A percentile compares a stretch with the other conserved stretches of the same genome.
Conservation (phyloP, 768 basidiomycete species). For the Hypsizygus marmoreus region DNA sequence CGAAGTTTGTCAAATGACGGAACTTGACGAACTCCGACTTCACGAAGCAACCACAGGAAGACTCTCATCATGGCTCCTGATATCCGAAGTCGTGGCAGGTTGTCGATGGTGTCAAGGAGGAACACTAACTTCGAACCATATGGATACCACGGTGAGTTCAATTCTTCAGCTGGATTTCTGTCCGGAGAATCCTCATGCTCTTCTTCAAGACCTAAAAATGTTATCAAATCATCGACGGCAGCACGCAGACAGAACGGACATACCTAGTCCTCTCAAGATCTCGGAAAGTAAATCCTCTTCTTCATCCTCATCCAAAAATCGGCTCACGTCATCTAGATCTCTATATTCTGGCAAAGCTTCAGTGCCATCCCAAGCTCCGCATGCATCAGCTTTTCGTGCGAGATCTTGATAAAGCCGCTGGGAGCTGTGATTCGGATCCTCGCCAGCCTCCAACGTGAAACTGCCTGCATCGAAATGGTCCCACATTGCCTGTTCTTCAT, state of each 20-base stretch:
- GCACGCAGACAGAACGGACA: constrained; percentile 8
- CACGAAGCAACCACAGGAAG: constrained; percentile 31
- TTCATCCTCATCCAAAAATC: constrained; percentile 11
- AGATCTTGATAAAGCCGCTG: background rate
- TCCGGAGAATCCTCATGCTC: constrained; percentile 2
- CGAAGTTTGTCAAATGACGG: constrained; percentile 26
- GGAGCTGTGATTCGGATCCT: background rate
- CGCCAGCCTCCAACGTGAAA: constrained; percentile 4
- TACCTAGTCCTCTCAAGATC: constrained; percentile 12
- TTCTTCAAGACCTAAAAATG: constrained; percentile 1
- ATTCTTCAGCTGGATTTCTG: background rate
- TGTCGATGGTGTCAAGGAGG: constrained; percentile 32
- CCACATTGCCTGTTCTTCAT: constrained; percentile 9
- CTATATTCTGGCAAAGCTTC: constrained; percentile 8
- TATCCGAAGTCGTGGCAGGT: constrained; percentile 30
- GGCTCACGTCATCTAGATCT: constrained; percentile 1
- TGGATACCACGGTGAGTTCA: constrained; percentile 7
- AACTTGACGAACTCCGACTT: constrained; percentile 26
- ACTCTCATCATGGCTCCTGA: constrained; percentile 29
- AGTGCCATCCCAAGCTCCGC: constrained; percentile 9
- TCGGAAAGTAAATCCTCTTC: constrained; percentile 13
- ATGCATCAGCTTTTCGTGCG: constrained; percentile 8
- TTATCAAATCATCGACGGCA: constrained; percentile 3
- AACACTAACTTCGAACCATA: constrained; percentile 16
- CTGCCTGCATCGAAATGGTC: constrained; percentile 1